Evolutionary conservation across 2,329 filamentous ascomycete genomes (phyloP).

Genomic region (Phialocephala sp.): DNA sequence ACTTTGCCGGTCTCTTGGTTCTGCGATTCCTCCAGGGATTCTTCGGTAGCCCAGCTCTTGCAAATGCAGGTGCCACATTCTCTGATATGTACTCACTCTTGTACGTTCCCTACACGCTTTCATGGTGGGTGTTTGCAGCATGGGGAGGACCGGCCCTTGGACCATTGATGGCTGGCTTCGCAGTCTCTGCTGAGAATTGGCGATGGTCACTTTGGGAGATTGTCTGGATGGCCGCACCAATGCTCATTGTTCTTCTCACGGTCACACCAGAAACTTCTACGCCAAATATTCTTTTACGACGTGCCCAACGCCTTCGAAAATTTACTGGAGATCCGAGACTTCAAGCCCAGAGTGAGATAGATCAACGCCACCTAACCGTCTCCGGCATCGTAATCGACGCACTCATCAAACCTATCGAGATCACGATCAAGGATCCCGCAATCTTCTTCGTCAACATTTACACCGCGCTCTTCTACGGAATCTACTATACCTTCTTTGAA

Average conservation of each 20-base stretch:
- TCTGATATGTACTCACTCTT: conserved; percentile 18
- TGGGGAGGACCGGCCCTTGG: conserved; percentile 57
- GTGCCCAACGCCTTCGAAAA: conserved; percentile 62
- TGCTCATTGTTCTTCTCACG: conserved; percentile 62
- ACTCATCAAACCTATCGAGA: conserved; percentile 62
- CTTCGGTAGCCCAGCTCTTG: conserved; percentile 65
- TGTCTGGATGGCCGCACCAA: conserved; percentile 61
- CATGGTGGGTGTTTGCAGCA: conserved; percentile 21
- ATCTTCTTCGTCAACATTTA: conserved; percentile 66
- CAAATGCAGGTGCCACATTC: conserved; percentile 56
- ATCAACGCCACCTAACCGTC: conserved; percentile 56
- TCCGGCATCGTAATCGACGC: conserved; percentile 55
- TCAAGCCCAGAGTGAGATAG: conserved; percentile 66
- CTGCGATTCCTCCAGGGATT: conserved; percentile 67
- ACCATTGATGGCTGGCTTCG: conserved; percentile 62
- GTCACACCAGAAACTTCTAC: conserved; percentile 66
- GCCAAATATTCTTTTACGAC: conserved; percentile 61
- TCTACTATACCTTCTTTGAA: conserved; percentile 67
- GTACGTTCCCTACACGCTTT: conserved; percentile 35
- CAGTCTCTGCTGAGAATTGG: conserved; percentile 60
- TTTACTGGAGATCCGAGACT: conserved; percentile 59
- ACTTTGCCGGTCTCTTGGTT: conserved; percentile 65
- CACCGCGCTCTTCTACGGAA: conserved; percentile 63
- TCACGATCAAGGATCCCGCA: conserved; percentile 63
- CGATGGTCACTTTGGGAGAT: conserved; percentile 67